Base-by-base conservation (phyloP, 805 yeast genomes). In the Pichia eremophila region DNA sequence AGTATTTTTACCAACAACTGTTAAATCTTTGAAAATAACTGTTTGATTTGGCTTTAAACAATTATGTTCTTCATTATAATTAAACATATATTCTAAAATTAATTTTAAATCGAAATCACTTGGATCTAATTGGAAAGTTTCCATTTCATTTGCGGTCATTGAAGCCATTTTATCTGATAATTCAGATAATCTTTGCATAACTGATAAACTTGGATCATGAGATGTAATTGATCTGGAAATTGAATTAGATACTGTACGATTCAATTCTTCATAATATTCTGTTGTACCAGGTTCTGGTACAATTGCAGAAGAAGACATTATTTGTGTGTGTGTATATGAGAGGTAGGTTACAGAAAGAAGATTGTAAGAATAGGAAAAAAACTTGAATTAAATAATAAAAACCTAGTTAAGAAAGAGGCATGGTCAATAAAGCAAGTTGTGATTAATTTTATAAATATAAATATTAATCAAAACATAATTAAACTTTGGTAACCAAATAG, bases 1-100 rank as follows among this genome's bases (percentile, higher is more conserved):
- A 43, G 71, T 69, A 54, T 77, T 79, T 40, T 69, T 64, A 44
- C 82, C 83, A 45, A 55, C 60, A 17, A 71, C 72, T 14, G 67
- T 58, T 39, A 76, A 58, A 52, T 64, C 56, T 56, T 73, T 70
- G 3, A 63, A 54, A 4, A 78, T 70, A 50, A 79, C 79, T 9
- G 76, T 22, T 62, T 63, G 32, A 57, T 63, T 47, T 14, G 74
- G 58, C 41, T 66, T 64, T 39, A 75, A 68, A 15, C 17, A 9
- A 36, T 78, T 78, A 54, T 73, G 72, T 22, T 67, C 67, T n/a
- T 62, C 57, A 7, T 74, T 65, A 37, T 67, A 66, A 31, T 57
- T 54, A 18, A 69, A 68, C 52, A 73, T 64, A 11, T 61, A 57
- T 15, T 63, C 51, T 42, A 77, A 56, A 15, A 71, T 59, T 41